Percentiles rank a stretch among this genome's conserved stretches.
Conservation (phyloP, 164 flowering plant genomes). For the Umbilicus rupestris region DNA sequence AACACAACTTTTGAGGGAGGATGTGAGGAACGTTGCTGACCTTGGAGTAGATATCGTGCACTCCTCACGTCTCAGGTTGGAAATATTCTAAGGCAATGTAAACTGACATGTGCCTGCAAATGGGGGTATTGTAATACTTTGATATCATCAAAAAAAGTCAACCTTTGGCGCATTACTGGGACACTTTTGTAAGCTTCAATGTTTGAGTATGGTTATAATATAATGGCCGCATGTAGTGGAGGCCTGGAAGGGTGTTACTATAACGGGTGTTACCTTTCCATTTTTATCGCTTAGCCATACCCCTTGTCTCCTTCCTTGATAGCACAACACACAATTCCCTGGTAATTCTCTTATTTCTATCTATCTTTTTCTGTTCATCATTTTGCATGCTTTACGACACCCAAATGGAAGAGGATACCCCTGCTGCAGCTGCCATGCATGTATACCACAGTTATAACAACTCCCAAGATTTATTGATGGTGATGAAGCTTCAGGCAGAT, state of each 20-base stretch:
- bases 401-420: background rate
- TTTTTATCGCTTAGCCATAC: background rate
- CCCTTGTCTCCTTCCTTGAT: background rate
- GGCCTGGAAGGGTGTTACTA: background rate
- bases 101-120: background rate
- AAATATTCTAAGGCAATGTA: background rate
- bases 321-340: background rate
- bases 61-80: too few species aligned
- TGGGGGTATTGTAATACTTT: background rate
- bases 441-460: background rate
- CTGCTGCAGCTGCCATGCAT: background rate
- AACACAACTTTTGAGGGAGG: constrained; percentile 14
- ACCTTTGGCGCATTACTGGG: background rate
- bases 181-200: background rate
- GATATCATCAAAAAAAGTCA: background rate
- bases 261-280: background rate
- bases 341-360: background rate
- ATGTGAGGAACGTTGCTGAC: constrained; percentile 11
- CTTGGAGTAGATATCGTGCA: too few species aligned
- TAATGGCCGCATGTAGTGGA: too few species aligned
- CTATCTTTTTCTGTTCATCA: background rate
- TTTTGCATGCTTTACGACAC: background rate
- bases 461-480: background rate
- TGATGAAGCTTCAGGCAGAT: background rate
- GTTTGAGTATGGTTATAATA: background rate